Percentiles rank a stretch among this genome's conserved stretches.
Conservation (phyloP, 2,329 filamentous ascomycete species). For the Aspergillus pseudoglaucus region DNA sequence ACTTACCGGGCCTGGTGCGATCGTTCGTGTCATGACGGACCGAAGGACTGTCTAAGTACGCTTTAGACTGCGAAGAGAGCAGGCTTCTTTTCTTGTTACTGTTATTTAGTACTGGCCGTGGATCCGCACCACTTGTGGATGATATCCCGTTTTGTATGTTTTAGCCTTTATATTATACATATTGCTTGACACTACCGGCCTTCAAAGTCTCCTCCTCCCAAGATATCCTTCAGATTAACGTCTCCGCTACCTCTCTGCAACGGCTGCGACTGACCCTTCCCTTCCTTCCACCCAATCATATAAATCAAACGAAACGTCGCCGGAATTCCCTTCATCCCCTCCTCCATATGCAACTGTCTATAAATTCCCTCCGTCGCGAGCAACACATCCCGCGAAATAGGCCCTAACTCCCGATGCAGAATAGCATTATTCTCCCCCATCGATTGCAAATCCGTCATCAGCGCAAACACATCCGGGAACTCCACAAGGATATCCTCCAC, state of each 20-base stretch:
- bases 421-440: slow-evolving; percentile 96
- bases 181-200: not conserved
- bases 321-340: slow-evolving; percentile 59
- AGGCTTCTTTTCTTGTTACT: not conserved
- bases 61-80: not conserved
- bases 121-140: slow-evolving; percentile 1
- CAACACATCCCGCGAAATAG: slow-evolving; percentile 73
- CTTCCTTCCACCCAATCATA: slow-evolving; percentile 98
- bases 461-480: slow-evolving; percentile 78
- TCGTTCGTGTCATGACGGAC: slow-evolving; percentile 93
- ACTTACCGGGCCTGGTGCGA: slow-evolving; percentile 83
- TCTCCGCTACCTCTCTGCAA: slow-evolving; percentile 77
- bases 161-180: slow-evolving; percentile 12
- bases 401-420: slow-evolving; percentile 71
- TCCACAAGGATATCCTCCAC: slow-evolving; percentile 96
- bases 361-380: slow-evolving; percentile 87
- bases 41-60: slow-evolving; percentile 68
- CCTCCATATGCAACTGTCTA: slow-evolving; percentile 74
- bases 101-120: not conserved
- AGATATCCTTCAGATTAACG: slow-evolving; percentile 79
- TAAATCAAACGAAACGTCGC: slow-evolving; percentile 94
- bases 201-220: slow-evolving; percentile 44
- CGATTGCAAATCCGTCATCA: slow-evolving; percentile 90
- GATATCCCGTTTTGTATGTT: slow-evolving; percentile 9
- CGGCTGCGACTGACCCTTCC: slow-evolving; percentile 69